phyloP scores from a whole-genome alignment of 1,139 yeast species.

The Candida sanyaensis region DNA sequence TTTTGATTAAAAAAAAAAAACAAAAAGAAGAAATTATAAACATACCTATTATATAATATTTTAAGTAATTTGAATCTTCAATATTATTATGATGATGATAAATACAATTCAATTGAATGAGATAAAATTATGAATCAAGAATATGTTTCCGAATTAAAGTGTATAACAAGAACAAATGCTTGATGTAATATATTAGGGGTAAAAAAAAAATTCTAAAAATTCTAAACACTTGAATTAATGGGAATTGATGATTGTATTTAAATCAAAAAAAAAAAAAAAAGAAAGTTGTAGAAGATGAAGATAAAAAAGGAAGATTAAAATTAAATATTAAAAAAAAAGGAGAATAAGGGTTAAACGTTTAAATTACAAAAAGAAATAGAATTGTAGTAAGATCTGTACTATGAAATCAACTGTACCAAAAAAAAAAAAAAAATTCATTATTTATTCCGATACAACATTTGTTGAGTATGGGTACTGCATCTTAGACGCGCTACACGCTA shows the following conservation, averaged over 20 bases:
- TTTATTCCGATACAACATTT: background rate
- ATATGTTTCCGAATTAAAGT: too few species aligned
- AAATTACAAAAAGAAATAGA: background rate
- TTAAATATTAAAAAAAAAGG: too few species aligned
- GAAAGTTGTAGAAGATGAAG: background rate
- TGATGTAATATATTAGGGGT: too few species aligned
- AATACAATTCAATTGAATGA: background rate
- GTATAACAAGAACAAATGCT: too few species aligned
- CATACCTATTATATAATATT: conserved; percentile 1
- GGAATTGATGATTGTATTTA: background rate
- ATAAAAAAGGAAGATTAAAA: too few species aligned
- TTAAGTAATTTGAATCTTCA: background rate
- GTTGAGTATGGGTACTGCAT: conserved; percentile 2
- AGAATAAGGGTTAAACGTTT: background rate
- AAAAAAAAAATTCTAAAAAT: too few species aligned
- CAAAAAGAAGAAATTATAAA: background rate
- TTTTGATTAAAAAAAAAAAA: background rate
- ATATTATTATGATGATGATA: background rate
- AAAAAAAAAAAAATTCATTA: background rate
- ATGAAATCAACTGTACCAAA: background rate
- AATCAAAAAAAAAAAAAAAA: background rate
- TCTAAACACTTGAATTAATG: background rate
- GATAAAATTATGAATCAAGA: too few species aligned
- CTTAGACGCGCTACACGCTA: background rate
- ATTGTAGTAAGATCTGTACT: too few species aligned